These are phyloP conservation scores for Jaminaea rosea DNA, from an alignment of 1,284 basidiomycete genomes.

Conservation along the genomic window DNA sequence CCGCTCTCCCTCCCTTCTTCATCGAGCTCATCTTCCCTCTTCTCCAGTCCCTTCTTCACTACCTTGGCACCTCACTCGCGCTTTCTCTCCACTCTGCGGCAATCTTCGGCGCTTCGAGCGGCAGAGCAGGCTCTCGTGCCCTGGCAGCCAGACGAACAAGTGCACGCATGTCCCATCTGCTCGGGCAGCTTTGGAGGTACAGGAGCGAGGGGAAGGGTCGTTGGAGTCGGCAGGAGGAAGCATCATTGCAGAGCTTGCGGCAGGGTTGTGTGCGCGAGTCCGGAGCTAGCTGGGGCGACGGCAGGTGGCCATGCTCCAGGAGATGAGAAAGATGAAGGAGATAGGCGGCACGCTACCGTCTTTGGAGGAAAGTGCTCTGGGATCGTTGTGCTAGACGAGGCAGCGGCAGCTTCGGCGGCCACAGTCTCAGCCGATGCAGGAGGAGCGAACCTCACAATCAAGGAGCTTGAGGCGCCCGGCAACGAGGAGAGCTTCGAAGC, in stretches of 20 bases:
- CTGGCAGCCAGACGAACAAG: constrained; percentile 77
- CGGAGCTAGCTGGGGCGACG: constrained; percentile 53
- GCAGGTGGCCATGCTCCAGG: constrained; percentile 7
- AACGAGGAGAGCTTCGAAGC: constrained; percentile 1
- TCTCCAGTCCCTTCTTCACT: neutral
- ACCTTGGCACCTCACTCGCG: neutral
- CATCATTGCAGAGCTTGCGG: constrained; percentile 95
- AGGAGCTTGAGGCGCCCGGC: constrained; percentile 1
- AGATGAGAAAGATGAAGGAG: constrained; percentile 3
- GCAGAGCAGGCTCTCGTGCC: constrained; percentile 82
- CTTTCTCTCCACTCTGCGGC: neutral
- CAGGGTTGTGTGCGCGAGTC: constrained; percentile 80
- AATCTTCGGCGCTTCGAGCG: constrained; percentile 7
- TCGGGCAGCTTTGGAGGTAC: constrained; percentile 72
- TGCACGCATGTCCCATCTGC: constrained; percentile 75
- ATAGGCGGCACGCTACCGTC: constrained; percentile 8
- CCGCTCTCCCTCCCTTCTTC: no score
- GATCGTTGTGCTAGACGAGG: constrained; percentile 14
- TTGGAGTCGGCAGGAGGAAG: constrained; percentile 54
- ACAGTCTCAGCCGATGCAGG: constrained; percentile 9
- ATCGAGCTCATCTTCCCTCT: neutral
- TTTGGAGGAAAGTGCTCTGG: constrained; percentile 22
- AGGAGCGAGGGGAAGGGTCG: no score
- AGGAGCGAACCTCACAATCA: neutral
- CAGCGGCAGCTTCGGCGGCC: neutral